Percentiles rank a stretch among this genome's conserved stretches.
Evolutionary conservation across 768 basidiomycete genomes (phyloP).

Genomic region (Hydnum rufescens): DNA sequence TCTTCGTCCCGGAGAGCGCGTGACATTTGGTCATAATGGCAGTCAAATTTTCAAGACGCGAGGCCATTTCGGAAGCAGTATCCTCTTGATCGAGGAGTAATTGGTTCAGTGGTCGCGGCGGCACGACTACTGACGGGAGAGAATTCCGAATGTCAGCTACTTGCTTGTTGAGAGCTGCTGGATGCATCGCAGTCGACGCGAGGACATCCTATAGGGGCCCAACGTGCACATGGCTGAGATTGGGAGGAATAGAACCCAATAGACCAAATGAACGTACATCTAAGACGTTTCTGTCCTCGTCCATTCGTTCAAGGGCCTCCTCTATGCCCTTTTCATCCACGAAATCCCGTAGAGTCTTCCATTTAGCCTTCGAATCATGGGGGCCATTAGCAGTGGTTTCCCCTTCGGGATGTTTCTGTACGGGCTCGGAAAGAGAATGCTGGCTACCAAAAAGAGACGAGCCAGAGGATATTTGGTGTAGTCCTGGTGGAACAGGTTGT

Average conservation of each 20-base stretch:
- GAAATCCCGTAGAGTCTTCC: slow-evolving; percentile 75
- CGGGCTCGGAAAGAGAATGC: slow-evolving; percentile 17
- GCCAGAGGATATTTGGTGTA: slow-evolving; percentile 43
- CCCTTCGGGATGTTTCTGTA: slow-evolving; percentile 1
- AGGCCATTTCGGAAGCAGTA: slow-evolving; percentile 46
- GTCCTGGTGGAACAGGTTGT: slow-evolving; percentile 59
- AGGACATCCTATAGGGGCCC: slow-evolving; percentile 32
- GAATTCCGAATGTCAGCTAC: slow-evolving; percentile 35
- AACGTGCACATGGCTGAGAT: neutral
- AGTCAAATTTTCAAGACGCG: slow-evolving; percentile 47
- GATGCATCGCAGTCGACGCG: slow-evolving; percentile 42
- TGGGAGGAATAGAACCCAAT: neutral
- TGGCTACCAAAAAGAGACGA: slow-evolving; percentile 71
- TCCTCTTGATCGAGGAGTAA: slow-evolving; percentile 36
- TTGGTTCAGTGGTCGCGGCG: slow-evolving; percentile 25
- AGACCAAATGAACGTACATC: slow-evolving; percentile 31
- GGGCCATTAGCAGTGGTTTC: slow-evolving; percentile 1
- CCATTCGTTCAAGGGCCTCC: slow-evolving; percentile 51
- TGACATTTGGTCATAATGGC: slow-evolving; percentile 66
- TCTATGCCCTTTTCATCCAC: slow-evolving; percentile 71
- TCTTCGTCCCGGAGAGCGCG: slow-evolving; percentile 24
- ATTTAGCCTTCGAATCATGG: slow-evolving; percentile 19
- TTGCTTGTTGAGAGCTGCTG: slow-evolving; percentile 37
- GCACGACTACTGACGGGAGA: slow-evolving; percentile 14
- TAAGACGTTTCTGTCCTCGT: slow-evolving; percentile 42